phyloP scores from a whole-genome alignment of 345 rosid genomes.

The Corymbia maculata region DNA sequence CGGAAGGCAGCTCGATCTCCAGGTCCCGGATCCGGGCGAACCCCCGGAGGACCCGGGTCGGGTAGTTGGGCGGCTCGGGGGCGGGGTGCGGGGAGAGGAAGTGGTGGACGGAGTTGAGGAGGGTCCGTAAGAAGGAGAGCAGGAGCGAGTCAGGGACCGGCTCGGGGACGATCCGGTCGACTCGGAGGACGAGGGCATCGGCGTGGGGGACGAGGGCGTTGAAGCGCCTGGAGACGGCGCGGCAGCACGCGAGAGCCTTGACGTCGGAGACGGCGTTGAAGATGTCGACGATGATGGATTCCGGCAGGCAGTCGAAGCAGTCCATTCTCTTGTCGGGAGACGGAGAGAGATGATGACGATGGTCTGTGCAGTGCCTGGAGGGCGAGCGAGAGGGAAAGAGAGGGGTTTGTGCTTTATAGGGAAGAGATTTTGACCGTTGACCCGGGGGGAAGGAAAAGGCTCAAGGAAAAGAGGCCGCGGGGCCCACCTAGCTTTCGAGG shows the following conservation, averaged over 20 bases:
- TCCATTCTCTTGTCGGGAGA: conserved; percentile 6
- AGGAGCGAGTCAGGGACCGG: conserved; percentile 7
- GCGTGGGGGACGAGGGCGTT: conserved; percentile 31
- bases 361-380: neutral
- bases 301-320: conserved; percentile 37
- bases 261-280: conserved; percentile 37
- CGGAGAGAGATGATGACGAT: neutral
- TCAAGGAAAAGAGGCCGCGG: neutral
- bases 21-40: conserved; percentile 26
- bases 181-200: conserved; percentile 27
- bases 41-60: conserved; percentile 20
- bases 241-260: conserved; percentile 33
- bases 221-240: conserved; percentile 43
- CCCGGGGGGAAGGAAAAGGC: neutral
- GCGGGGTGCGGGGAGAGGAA: conserved; percentile 8
- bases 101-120: conserved; percentile 13
- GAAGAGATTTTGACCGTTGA: neutral
- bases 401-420: neutral
- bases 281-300: conserved; percentile 29
- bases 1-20: conserved; percentile 31
- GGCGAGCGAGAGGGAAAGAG: neutral
- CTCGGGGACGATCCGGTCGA: conserved; percentile 35
- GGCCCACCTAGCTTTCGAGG: neutral
- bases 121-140: conserved; percentile 5
- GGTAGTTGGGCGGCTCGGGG: neutral